Evolutionary conservation across 164 flowering plant species (phyloP), one percentile per base, ranked within the genome.

Genomic region (Tinospora cordifolia): DNA sequence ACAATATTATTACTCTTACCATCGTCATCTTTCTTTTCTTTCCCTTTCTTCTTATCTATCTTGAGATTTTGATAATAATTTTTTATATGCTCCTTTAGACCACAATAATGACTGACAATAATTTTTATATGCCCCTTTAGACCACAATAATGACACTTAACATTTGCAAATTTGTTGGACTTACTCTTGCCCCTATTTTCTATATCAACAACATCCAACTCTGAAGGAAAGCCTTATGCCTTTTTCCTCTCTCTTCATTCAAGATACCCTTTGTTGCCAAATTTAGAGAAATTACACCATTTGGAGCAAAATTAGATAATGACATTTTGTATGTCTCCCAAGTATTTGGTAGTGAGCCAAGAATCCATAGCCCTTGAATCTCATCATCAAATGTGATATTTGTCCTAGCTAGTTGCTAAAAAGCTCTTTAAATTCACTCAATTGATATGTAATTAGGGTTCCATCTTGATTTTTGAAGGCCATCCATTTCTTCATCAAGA

Each of bases 331-430:
- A 66, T 3, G 54, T 66, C 12, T 66, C 54, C 54, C 54, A 66
- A 24, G 13, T 15, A 30, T 59, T 12, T 0, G 30, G 26, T 11
- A 59, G 7, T 5, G 65, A 15, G n/a, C 65, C 17, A 30, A 69
- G 46, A 69, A 58, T 49, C 51, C 19, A 1, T 15, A 44, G 40
- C 15, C 1, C 69, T 38, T 38, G 25, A 14, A 66, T 10, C 27
- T 69, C 63, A 34, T 69, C 26, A 4, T 69, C 64, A 15, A 69
- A 57, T 11, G 9, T 27, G 24, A 69, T 69, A 3, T 38, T 40
- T 65, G 30, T 36, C 0, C 15, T 22, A 27, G 41, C 6, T 3
- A 69, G 36, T n/a, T 59, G 63, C 27, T 69, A 57, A 2, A 69
- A 21, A 30, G 58, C 57, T 11, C 44, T 22, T 58, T n/a, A 22